Conservation (phyloP, 2,329 filamentous ascomycete genomes). For the Ilyonectria mors-panacis region DNA sequence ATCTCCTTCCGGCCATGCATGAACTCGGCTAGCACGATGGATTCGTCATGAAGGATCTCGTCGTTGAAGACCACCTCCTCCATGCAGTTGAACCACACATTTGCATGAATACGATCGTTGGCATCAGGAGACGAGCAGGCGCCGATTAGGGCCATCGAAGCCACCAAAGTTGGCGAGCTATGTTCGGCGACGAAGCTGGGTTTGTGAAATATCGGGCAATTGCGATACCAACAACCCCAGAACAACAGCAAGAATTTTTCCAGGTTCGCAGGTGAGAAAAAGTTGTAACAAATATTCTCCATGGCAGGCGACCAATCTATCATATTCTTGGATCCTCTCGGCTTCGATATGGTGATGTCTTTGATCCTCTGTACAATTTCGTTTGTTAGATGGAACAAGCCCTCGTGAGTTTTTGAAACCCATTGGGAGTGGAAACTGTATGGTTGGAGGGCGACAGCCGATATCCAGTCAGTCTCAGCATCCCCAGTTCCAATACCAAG, state of each 20-base stretch:
- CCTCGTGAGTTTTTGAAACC: background rate
- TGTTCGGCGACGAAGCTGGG: background rate
- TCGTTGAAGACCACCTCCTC: constrained; percentile 7
- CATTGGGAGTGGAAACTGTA: background rate
- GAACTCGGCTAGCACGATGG: background rate
- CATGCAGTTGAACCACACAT: constrained; percentile 15
- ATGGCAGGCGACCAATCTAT: constrained; percentile 11
- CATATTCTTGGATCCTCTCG: background rate
- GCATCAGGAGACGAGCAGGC: constrained; percentile 18
- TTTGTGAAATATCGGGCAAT: constrained; percentile 9
- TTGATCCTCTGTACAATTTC: constrained; percentile 6
- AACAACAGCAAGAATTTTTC: constrained; percentile 8
- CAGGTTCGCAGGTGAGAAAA: constrained; percentile 9
- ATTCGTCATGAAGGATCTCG: background rate
- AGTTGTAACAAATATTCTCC: constrained; percentile 1
- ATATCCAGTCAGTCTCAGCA: background rate
- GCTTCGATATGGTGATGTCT: constrained; percentile 4
- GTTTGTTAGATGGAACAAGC: background rate
- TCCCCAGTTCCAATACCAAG: background rate
- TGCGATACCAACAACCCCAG: constrained; percentile 17
- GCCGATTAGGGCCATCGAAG: constrained; percentile 9
- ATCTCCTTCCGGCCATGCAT: background rate
- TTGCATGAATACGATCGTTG: background rate
- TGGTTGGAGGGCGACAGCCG: background rate
- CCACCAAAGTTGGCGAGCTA: background rate